Base-by-base conservation (phyloP, 2,329 filamentous ascomycete species). In the Hypoxylon sp. region DNA sequence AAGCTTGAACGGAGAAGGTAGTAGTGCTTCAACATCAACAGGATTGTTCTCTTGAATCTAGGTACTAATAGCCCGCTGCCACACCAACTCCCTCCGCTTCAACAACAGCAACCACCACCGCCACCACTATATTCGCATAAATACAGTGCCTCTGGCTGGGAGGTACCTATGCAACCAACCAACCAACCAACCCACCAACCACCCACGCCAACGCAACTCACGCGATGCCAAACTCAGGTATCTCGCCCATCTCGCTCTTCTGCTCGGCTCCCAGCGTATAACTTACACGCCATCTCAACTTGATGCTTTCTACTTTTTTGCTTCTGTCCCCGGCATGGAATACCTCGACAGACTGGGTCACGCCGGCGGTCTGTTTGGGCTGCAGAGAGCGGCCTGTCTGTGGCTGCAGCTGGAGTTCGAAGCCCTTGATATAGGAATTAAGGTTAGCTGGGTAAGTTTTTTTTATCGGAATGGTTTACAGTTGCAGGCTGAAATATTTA, bases 231-330 rank as follows among this genome's bases (percentile, higher is more conserved):
- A 98, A 87, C 69, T 93, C 89, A 10, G 91, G 83, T 72, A 98
- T 90, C 81, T 95, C 93, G 4, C 95, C 95, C 82, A 91, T 93
- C 81, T 98, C 93, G 65, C 91, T 90, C 77, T 89, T 90, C 67
- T 85, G 77, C 75, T 90, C 87, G 2, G 81, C 84, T 2, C 88
- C 91, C 11, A 96, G 78, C 75, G 87, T 89, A 80, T 98, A 98
- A 4, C 91, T 89, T 25, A 93, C 89, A 74, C 93, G 93, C 93
- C 94, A 99, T 69, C 96, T 86, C 81, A 99, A 88, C 82, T 97
- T 97, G 67, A 97, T 90, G n/a, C 84, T 86, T 62, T 89, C 89
- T 1, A 96, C 96, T 76, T 91, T 92, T 46, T 88, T 80, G 23
- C 72, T 85, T 68, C 82, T 82, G 73, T 93, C 89, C 1, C 93